Conservation (phyloP, 768 basidiomycete genomes). For the Termitomyces sp. region DNA sequence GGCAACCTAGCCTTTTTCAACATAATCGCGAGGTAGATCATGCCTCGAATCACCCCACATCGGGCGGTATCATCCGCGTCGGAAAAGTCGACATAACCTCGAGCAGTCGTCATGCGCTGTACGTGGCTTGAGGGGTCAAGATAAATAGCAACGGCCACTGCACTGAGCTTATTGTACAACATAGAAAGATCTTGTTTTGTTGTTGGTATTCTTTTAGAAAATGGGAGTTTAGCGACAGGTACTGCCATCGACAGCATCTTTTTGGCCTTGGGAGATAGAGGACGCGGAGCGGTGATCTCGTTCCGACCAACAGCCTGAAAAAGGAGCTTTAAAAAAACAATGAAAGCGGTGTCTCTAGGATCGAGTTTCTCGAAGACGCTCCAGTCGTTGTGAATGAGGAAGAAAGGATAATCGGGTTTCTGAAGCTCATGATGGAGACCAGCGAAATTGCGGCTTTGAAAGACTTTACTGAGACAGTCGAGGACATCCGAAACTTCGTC, state of each 20-base stretch:
- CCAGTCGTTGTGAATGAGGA: constrained; percentile 57
- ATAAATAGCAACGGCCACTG: constrained; percentile 65
- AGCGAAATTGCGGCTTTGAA: constrained; percentile 72
- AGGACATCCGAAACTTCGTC: constrained; percentile 56
- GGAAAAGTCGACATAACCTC: constrained; percentile 65
- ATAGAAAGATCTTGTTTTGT: constrained; percentile 58
- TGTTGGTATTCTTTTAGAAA: constrained; percentile 52
- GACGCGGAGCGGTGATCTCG: constrained; percentile 25
- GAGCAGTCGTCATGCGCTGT: constrained; percentile 61
- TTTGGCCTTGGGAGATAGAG: constrained; percentile 44
- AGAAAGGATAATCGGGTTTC: constrained; percentile 64
- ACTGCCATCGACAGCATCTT: constrained; percentile 71
- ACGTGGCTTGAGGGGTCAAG: constrained; percentile 51
- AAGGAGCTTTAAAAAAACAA: constrained; percentile 79
- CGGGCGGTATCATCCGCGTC: constrained; percentile 62
- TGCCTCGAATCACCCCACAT: constrained; percentile 69
- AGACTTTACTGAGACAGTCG: constrained; percentile 63
- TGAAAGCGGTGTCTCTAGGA: constrained; percentile 66
- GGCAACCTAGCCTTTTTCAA: constrained; percentile 50
- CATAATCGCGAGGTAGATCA: constrained; percentile 67
- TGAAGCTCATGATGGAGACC: constrained; percentile 55
- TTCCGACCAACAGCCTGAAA: constrained; percentile 49
- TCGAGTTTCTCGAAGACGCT: constrained; percentile 48
- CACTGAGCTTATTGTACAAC: constrained; percentile 80
- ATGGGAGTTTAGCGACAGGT: constrained; percentile 68